Base-by-base conservation (phyloP, 164 flowering plant genomes). In the Santalum album region DNA sequence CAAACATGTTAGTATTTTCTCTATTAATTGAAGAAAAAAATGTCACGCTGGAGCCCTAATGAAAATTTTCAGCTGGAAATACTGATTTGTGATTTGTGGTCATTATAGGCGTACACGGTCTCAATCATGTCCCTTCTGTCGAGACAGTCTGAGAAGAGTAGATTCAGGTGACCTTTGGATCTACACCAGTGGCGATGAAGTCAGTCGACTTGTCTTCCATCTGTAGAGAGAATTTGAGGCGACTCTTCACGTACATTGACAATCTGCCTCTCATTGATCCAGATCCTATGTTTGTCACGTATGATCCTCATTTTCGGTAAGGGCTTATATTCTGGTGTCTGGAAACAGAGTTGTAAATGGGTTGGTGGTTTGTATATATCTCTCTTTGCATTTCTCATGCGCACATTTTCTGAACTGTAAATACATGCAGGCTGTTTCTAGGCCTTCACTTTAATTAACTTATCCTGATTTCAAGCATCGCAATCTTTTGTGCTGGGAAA, bases 111-210 rank as follows among this genome's bases (percentile, higher is more conserved):
- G 63, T 25, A 58, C 29, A 17, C 64, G 78, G 22, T 73, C 83
- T 14, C 71, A 71, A 55, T 78, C 83, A 5, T 78, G 83, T 49
- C 83, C 80, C 15, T 78, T 78, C 39, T 78, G 80, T 57, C 65
- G 83, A 39, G 73, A 73, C 51, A 62, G 74, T 54, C 71, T 78
- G n/a, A 69, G 57, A 59, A 51, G 71, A 55, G 69, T 75, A 51
- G 62, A 73, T 40, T 68, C 80, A 1, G 65, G 69, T 1, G 83
- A 73, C 51, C 76, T 78, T 17, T 78, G 83, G 80, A 62, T 78
- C 23, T 75, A 26, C 65, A 57, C 62, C 0, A 72, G 58, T 12
- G 57, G 43, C 44, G 17, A 32, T 35, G 83, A 78, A 5, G 34
- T 69, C 17, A n/a, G 48, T 66, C 15, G 78, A 78, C 43, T 47